Percentiles rank a stretch among this genome's conserved stretches.
phyloP scores from a whole-genome alignment of 1,284 basidiomycete genomes.

The Cryptococcus hybrid region DNA sequence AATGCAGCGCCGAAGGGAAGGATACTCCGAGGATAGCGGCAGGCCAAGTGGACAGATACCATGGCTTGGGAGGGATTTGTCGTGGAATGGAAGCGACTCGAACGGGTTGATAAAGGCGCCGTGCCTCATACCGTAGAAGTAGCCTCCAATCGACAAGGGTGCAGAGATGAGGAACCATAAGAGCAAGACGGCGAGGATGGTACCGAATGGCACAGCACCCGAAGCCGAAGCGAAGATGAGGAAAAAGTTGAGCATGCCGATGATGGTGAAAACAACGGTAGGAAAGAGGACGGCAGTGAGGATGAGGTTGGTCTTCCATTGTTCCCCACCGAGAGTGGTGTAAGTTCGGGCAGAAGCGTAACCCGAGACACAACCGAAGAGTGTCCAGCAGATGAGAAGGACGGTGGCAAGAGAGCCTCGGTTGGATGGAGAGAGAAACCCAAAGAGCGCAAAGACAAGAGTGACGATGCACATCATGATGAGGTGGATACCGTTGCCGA shows the following conservation, averaged over 20 bases:
- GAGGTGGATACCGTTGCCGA: slow-evolving; percentile 89
- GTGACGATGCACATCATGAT: slow-evolving; percentile 87
- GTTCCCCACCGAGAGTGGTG: slow-evolving; percentile 73
- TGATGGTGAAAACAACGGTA: slow-evolving; percentile 73
- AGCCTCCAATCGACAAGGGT: slow-evolving; percentile 60
- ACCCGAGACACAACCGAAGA: slow-evolving; percentile 89
- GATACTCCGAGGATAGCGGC: slow-evolving; percentile 77
- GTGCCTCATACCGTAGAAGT: slow-evolving; percentile 74
- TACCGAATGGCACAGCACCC: slow-evolving; percentile 94
- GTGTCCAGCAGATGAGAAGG: slow-evolving; percentile 93
- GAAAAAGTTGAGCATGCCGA: slow-evolving; percentile 84
- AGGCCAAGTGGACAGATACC: slow-evolving; percentile 76
- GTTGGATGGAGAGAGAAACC: slow-evolving; percentile 96
- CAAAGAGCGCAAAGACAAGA: slow-evolving; percentile 90
- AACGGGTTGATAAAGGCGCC: slow-evolving; percentile 73
- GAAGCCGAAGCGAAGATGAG: slow-evolving; percentile 82
- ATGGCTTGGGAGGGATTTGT: slow-evolving; percentile 82
- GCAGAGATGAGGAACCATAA: slow-evolving; percentile 97
- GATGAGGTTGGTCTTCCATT: slow-evolving; percentile 79
- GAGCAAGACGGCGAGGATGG: slow-evolving; percentile 81
- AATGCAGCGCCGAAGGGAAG: slow-evolving; percentile 95
- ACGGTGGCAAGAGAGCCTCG: slow-evolving; percentile 92
- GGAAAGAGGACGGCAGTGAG: slow-evolving; percentile 86
- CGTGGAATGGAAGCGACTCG: slow-evolving; percentile 90
- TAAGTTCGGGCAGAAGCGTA: slow-evolving; percentile 86